These are phyloP conservation scores for Phlebiopsis flavidoalba DNA, from an alignment of 768 basidiomycete species.

Conservation along the genomic window DNA sequence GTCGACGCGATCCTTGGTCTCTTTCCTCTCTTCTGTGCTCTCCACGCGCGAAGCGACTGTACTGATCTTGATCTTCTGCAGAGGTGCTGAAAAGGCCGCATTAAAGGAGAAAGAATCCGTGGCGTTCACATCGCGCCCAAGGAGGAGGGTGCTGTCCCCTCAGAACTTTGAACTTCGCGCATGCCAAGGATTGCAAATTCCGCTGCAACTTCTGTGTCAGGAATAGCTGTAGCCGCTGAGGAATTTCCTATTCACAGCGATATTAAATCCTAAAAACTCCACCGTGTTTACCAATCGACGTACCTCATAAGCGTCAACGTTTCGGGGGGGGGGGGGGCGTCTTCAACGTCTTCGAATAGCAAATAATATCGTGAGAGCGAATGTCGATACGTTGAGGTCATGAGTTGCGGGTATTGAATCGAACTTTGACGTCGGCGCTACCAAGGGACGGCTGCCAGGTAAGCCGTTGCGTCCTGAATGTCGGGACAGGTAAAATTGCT, in stretches of 20 bases:
- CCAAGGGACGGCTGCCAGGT: constrained; percentile 92
- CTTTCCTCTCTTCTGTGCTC: constrained; percentile 78
- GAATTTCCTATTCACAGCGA: constrained; percentile 66
- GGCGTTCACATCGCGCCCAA: constrained; percentile 72
- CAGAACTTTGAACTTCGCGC: constrained; percentile 88
- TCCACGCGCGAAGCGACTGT: constrained; percentile 89
- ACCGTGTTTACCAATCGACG: constrained; percentile 15
- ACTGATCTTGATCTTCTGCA: constrained; percentile 90
- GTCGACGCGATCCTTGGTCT: constrained; percentile 86
- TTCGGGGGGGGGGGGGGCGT: too few species aligned
- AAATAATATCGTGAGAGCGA: constrained; percentile 82
- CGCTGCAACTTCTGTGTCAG: constrained; percentile 77
- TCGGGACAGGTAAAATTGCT: constrained; percentile 82
- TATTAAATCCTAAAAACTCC: not conserved
- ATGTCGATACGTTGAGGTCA: constrained; percentile 91
- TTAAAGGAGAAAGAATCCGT: constrained; percentile 92
- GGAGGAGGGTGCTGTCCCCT: constrained; percentile 91
- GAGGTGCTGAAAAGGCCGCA: constrained; percentile 64
- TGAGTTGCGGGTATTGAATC: constrained; percentile 77
- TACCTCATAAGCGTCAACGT: constrained; percentile 75
- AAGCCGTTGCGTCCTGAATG: constrained; percentile 86
- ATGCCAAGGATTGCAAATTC: constrained; percentile 94
- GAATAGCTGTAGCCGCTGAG: constrained; percentile 67
- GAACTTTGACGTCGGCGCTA: constrained; percentile 80
- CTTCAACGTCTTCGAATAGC: constrained; percentile 70